Conservation (phyloP, 2,329 filamentous ascomycete species). For the Drechslera avenae region DNA sequence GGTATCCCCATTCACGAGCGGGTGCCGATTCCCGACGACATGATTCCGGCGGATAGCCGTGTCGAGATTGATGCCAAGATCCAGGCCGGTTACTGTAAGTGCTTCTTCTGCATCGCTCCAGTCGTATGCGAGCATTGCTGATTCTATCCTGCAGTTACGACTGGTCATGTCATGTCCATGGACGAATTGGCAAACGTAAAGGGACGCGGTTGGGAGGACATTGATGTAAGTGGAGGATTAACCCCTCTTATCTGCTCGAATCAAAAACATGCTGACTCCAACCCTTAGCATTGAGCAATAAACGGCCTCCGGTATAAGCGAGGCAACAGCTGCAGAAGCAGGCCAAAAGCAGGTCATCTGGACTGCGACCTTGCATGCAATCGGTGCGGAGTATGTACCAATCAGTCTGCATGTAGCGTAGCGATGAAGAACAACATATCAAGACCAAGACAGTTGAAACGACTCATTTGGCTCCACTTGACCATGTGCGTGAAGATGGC, state of each 20-base stretch:
- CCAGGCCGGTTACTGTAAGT: slow-evolving; percentile 79
- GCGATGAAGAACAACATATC: background rate
- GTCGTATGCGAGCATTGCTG: slow-evolving; percentile 17
- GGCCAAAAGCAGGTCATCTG: slow-evolving; percentile 23
- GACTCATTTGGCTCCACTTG: background rate
- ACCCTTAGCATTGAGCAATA: slow-evolving; percentile 36
- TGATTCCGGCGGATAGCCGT: slow-evolving; percentile 91
- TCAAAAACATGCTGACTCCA: slow-evolving; percentile 28
- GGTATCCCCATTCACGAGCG: slow-evolving; percentile 88
- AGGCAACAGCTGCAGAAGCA: background rate
- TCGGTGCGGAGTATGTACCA: background rate
- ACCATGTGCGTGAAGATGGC: background rate
- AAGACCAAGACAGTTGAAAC: background rate
- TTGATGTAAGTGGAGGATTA: slow-evolving; percentile 51
- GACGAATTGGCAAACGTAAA: slow-evolving; percentile 85
- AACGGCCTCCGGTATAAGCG: slow-evolving; percentile 9
- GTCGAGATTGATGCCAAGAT: slow-evolving; percentile 99
- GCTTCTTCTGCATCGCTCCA: background rate
- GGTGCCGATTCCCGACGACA: slow-evolving; percentile 87
- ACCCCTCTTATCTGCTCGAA: slow-evolving; percentile 11
- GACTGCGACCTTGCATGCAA: background rate
- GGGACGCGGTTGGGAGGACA: slow-evolving; percentile 87
- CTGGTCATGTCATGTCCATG: slow-evolving; percentile 84
- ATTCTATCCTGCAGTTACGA: slow-evolving; percentile 65
- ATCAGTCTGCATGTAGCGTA: background rate